phyloP scores from a whole-genome alignment of 257 asterid genomes.

The Solanum bulbocastanum region DNA sequence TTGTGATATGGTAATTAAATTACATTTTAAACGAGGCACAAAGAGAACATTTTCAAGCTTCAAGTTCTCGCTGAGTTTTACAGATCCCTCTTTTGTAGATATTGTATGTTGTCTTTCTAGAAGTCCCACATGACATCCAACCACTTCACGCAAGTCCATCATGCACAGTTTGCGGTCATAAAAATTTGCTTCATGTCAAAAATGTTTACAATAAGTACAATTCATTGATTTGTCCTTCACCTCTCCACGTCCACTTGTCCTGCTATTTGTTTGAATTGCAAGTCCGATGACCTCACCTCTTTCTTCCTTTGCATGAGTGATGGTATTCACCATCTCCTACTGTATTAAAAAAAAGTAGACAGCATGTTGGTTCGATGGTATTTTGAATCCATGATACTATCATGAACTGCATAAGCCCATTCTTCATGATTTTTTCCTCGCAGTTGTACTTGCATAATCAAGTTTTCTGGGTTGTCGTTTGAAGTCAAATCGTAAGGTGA shows the following conservation, averaged over 20 bases:
- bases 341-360: not conserved
- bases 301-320: not conserved
- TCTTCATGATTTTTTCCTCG: slow-evolving; percentile 12
- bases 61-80: too few species aligned
- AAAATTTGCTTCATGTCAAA: not conserved
- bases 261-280: not conserved
- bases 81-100: too few species aligned
- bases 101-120: not conserved
- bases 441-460: not conserved
- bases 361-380: slow-evolving; percentile 5
- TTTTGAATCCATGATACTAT: slow-evolving; percentile 11
- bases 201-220: not conserved
- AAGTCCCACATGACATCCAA: not conserved
- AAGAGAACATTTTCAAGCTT: too few species aligned
- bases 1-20: too few species aligned
- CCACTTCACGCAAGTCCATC: not conserved
- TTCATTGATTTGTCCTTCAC: not conserved
- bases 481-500: not conserved
- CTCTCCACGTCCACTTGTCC: not conserved
- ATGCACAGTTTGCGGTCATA: not conserved
- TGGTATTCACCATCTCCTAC: not conserved
- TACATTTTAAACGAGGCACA: too few species aligned
- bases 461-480: not conserved
- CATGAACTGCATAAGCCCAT: slow-evolving; percentile 1
- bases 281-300: not conserved